These are phyloP conservation scores for Tolypocladium sp. DNA, from an alignment of 2,329 filamentous ascomycete genomes.

Conservation along the genomic window DNA sequence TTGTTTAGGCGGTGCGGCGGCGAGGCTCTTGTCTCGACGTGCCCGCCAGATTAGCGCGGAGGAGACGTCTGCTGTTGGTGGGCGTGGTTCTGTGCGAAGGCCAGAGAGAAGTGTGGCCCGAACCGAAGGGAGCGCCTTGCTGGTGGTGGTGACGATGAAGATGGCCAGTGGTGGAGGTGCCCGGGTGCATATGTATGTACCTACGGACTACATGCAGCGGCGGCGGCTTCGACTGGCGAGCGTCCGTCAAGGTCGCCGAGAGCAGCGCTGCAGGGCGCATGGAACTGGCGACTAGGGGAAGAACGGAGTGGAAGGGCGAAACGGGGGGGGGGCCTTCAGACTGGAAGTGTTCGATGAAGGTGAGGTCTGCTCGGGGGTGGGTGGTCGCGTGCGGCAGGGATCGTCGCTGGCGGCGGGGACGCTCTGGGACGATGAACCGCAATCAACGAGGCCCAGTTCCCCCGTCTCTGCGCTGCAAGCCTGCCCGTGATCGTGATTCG, in stretches of 20 bases:
- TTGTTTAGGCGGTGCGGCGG: not conserved
- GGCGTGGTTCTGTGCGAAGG: not conserved
- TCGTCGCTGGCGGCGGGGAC: constrained; percentile 7
- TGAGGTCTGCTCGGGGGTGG: not conserved
- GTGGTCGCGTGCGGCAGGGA: constrained; percentile 11
- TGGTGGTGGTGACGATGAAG: not conserved
- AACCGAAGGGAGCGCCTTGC: not conserved
- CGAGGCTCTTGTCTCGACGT: not conserved
- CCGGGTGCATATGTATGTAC: not conserved
- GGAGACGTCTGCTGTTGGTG: not conserved
- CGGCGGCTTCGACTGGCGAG: not conserved
- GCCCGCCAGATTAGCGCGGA: not conserved
- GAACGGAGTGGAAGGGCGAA: not conserved
- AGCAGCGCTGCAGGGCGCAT: not conserved
- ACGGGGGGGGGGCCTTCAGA: not conserved
- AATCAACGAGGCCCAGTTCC: not conserved
- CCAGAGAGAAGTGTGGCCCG: not conserved
- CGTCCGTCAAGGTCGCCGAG: not conserved
- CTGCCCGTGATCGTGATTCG: too few species aligned
- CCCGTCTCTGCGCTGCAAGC: too few species aligned
- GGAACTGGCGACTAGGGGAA: not conserved
- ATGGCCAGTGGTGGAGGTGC: not conserved
- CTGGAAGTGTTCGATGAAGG: not conserved
- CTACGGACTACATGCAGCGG: not conserved
- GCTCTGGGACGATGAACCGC: not conserved